Base-by-base conservation (phyloP, 805 yeast genomes). In the Teunomyces cretensis region DNA sequence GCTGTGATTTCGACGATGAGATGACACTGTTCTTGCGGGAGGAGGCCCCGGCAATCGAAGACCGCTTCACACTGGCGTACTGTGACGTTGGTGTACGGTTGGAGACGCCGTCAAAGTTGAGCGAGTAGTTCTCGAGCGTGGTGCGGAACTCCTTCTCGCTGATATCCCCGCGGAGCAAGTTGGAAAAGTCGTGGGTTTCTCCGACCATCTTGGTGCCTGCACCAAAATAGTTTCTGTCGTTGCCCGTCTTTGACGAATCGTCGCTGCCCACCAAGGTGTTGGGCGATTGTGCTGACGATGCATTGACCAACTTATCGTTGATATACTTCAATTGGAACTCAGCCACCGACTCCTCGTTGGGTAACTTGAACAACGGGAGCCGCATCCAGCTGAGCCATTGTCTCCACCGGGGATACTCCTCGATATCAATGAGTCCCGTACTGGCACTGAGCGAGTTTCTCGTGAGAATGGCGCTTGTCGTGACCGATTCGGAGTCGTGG, bases 351-450 rank as follows among this genome's bases (percentile, higher is more conserved):
- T 56, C 61, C 13, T 66, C 71, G 2, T 65, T 60, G 1, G 83
- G 82, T 22, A 79, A 58, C 17, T 53, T 51, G 54, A 69, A 78
- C 17, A 78, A 56, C 2, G 84, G 84, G 30, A 79, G 54, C 14
- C 55, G 56, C 14, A 67, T 48, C 54, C 58, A 62, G 42, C 64
- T 57, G 19, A 76, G 40, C 41, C 60, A 45, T 8, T 56, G 61
- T 50, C 83, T 66, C 79, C 79, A 76, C 8, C 30, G 36, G 1
- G 66, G 52, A 41, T 65, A 67, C 38, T 62, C 61, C 12, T 54
- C 46, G 15, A 63, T 49, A 37, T 67, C 68, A 9, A 60, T 63
- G n/a, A 40, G 39, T 3, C 60, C 60, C 30, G 62, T 52, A 39
- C 64, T 57, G 4, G 60, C 60, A 42, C 67, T 60, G 11, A 67